These are phyloP conservation scores for Boletus patriciae DNA, from an alignment of 768 basidiomycete species.

Conservation along the genomic window DNA sequence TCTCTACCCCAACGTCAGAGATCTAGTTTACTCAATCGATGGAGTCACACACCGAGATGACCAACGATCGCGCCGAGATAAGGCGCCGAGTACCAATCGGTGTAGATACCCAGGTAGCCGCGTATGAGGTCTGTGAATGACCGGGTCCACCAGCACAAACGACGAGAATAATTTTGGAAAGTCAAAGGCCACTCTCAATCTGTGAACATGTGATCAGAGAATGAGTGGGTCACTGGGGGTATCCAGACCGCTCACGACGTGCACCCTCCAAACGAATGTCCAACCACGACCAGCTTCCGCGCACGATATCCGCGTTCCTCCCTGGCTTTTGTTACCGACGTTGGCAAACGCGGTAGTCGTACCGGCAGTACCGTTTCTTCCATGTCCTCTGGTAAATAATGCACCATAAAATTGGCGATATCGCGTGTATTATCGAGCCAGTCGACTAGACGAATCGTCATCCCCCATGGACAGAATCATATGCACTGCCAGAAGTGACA, in stretches of 20 bases:
- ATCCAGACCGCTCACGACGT: constrained; percentile 52
- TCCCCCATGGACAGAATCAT: no score
- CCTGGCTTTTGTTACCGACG: constrained; percentile 43
- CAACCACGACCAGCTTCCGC: constrained; percentile 65
- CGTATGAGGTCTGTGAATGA: constrained; percentile 43
- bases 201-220: constrained; percentile 26
- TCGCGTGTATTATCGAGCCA: constrained; percentile 81
- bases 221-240: no score
- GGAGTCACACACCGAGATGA: constrained; percentile 46
- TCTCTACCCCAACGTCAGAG: constrained; percentile 40
- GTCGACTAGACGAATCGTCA: constrained; percentile 48
- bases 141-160: constrained; percentile 77
- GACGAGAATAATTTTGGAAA: constrained; percentile 68
- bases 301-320: constrained; percentile 45
- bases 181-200: constrained; percentile 62
- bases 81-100: constrained; percentile 41
- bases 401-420: constrained; percentile 68
- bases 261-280: constrained; percentile 86
- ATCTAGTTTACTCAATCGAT: neutral
- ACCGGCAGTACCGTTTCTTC: constrained; percentile 45
- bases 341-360: constrained; percentile 51
- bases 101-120: neutral
- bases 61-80: constrained; percentile 66
- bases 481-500: no score
- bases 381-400: constrained; percentile 57